A percentile compares a stretch with the other conserved stretches of the same genome.
Evolutionary conservation across 805 yeast species (phyloP).

Genomic region (Kazachstania viticola): DNA sequence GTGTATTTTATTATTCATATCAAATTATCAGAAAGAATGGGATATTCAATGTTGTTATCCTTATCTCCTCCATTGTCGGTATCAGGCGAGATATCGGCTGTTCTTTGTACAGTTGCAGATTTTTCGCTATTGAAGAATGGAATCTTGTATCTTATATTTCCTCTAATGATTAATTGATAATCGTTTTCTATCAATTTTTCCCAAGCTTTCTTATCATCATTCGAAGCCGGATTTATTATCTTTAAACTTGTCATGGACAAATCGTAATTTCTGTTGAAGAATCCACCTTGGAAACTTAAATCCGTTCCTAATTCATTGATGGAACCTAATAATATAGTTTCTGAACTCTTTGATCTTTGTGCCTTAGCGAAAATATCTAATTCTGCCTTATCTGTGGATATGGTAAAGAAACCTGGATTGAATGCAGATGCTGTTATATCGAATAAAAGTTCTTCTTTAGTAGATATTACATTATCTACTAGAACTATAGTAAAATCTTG

Average conservation of each 20-base stretch:
- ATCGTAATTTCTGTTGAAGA: constrained; percentile 50
- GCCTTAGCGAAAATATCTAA: constrained; percentile 79
- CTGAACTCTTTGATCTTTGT: constrained; percentile 20
- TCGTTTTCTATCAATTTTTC: constrained; percentile 61
- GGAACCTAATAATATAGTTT: constrained; percentile 70
- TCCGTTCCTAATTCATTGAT: constrained; percentile 59
- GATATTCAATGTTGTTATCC: too few relatives aligned
- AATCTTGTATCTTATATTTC: constrained; percentile 64
- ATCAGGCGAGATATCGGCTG: constrained; percentile 33
- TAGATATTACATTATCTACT: constrained; percentile 62
- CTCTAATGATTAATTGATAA: constrained; percentile 75
- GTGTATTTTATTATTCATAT: too few relatives aligned
- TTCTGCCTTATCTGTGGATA: constrained; percentile 52
- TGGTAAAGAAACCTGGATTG: constrained; percentile 77
- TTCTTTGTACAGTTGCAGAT: constrained; percentile 51
- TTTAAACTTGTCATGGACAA: constrained; percentile 60
- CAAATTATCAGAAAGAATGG: too few relatives aligned
- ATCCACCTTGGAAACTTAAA: constrained; percentile 62
- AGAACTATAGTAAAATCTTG: constrained; percentile 49
- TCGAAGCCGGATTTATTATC: constrained; percentile 57
- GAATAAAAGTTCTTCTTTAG: constrained; percentile 77
- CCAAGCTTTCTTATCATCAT: constrained; percentile 48
- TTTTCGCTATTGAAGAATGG: constrained; percentile 47
- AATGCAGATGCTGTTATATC: constrained; percentile 66
- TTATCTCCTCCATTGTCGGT: constrained; percentile 1